Percentiles rank a stretch among this genome's conserved stretches.
phyloP scores from a whole-genome alignment of 176 grass and related monocot genomes.

The Phoenix dactylifera region DNA sequence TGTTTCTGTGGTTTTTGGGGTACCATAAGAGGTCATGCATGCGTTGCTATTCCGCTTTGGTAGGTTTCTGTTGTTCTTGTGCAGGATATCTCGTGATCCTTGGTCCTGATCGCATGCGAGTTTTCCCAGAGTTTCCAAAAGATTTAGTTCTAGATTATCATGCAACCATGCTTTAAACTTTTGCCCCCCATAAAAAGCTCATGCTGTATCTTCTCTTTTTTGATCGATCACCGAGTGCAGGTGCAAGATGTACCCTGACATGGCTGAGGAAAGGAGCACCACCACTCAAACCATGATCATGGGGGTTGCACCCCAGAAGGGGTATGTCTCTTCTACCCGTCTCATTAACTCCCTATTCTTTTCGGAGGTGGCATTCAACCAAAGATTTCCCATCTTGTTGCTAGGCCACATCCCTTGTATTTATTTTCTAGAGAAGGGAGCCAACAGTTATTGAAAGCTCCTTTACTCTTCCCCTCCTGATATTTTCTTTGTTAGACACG shows the following conservation, averaged over 20 bases:
- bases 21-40: no score
- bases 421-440: no score
- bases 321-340: neutral
- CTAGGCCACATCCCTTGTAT: no score
- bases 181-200: no score
- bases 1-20: no score
- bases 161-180: no score
- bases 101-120: neutral
- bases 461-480: neutral
- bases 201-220: no score
- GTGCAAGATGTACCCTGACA: slow-evolving; percentile 6
- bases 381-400: no score
- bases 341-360: no score
- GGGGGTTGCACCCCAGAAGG: slow-evolving; percentile 4
- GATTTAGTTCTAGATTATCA: neutral
- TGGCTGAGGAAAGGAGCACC: slow-evolving; percentile 1
- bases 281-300: neutral
- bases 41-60: no score
- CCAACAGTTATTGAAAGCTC: no score
- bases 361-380: no score
- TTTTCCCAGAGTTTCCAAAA: neutral
- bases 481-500: neutral
- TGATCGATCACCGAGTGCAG: neutral
- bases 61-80: neutral
- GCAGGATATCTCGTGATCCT: neutral